Evolutionary conservation across 2,329 filamentous ascomycete species (phyloP).

Genomic region (Hansfordia pulvinata): DNA sequence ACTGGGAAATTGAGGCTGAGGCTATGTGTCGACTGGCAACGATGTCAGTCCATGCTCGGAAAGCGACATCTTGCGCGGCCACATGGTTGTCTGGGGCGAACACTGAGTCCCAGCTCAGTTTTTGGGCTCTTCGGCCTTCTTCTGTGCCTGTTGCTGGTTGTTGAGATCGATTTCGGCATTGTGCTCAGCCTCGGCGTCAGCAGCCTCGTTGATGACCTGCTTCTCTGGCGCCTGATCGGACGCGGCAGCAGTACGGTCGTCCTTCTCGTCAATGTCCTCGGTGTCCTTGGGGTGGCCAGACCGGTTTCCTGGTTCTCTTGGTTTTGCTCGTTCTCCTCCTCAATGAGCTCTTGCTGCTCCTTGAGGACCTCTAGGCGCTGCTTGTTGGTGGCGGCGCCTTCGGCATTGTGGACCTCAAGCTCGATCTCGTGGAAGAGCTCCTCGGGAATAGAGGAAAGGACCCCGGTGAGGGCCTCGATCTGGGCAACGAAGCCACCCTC

Average conservation of each 20-base stretch:
- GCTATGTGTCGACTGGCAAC: no score
- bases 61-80: no score
- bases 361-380: constrained; percentile 95
- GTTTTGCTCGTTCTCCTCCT: constrained; percentile 91
- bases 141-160: no score
- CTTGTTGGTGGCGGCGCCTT: constrained; percentile 96
- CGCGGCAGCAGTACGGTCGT: constrained; percentile 49
- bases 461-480: constrained; percentile 84
- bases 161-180: no score
- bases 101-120: no score
- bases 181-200: constrained; percentile 39
- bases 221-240: constrained; percentile 31
- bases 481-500: constrained; percentile 81
- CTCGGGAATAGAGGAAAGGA: constrained; percentile 88
- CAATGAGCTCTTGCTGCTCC: constrained; percentile 96
- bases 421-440: constrained; percentile 99
- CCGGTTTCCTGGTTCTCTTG: constrained; percentile 66
- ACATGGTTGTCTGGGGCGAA: no score
- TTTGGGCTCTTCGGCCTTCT: no score
- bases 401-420: constrained; percentile 90
- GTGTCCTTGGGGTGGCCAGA: constrained; percentile 64
- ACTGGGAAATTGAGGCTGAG: no score
- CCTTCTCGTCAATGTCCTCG: constrained; percentile 91
- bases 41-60: no score
- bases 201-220: constrained; percentile 37